These are phyloP conservation scores for Cryptosporidium sp. DNA, from an alignment of 169 alveolate genomes.

Conservation along the genomic window DNA sequence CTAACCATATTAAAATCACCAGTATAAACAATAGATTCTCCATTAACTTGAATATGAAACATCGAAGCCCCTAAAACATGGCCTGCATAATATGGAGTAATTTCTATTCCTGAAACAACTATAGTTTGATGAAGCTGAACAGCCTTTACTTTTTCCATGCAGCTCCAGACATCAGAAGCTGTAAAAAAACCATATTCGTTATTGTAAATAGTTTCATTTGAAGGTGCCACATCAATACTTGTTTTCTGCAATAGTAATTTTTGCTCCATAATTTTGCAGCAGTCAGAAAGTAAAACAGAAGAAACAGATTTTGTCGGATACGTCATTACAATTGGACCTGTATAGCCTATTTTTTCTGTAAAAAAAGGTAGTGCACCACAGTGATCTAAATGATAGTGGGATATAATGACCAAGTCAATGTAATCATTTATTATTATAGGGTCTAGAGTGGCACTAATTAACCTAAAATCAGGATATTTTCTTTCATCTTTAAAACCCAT, in stretches of 20 bases:
- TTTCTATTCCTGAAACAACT: slow-evolving; percentile 86
- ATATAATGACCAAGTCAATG: slow-evolving; percentile 93
- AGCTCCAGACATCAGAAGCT: slow-evolving; percentile 87
- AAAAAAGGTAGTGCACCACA: slow-evolving; percentile 99
- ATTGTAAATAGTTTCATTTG: slow-evolving; percentile 67
- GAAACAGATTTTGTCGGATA: slow-evolving; percentile 97
- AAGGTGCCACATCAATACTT: slow-evolving; percentile 75
- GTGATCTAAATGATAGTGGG: slow-evolving; percentile 99
- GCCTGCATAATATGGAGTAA: slow-evolving; percentile 97
- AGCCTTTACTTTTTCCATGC: slow-evolving; percentile 87
- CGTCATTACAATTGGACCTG: slow-evolving; percentile 95
- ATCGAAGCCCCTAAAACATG: slow-evolving; percentile 98
- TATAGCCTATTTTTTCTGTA: slow-evolving; percentile 93
- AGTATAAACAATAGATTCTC: slow-evolving; percentile 93
- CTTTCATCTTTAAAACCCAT: slow-evolving; percentile 94
- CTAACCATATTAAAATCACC: slow-evolving; percentile 95
- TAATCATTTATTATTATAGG: slow-evolving; percentile 50
- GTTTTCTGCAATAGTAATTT: slow-evolving; percentile 79
- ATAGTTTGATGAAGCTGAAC: slow-evolving; percentile 92
- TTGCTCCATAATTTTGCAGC: slow-evolving; percentile 90
- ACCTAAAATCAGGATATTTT: slow-evolving; percentile 93
- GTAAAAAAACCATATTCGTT: slow-evolving; percentile 86
- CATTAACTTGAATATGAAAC: slow-evolving; percentile 93
- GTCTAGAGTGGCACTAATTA: slow-evolving; percentile 70
- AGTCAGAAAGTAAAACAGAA: slow-evolving; percentile 96